Base-by-base conservation (phyloP, 768 basidiomycete genomes). In the Tephrocybe sp. region DNA sequence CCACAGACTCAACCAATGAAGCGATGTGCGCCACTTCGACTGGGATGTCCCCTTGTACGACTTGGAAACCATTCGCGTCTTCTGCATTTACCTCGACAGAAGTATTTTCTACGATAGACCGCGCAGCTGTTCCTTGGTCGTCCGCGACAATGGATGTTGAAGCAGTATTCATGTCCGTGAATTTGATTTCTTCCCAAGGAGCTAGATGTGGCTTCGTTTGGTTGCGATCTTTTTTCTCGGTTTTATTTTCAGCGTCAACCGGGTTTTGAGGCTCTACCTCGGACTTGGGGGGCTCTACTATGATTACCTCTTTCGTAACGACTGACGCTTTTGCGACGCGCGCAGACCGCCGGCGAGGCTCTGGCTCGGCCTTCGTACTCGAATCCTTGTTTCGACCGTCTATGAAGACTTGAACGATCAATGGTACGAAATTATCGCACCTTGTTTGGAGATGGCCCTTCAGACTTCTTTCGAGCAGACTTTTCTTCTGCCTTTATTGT, bases 291-390 rank as follows among this genome's bases (percentile, higher is more conserved):
- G 37, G 8, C 37, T 38, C 8, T 3, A 19, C 21, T 38, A 7
- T 21, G 18, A 19, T 5, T 6, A 16, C 37, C 12, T 5, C 42
- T 21, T 36, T 34, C 13, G 18, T 8, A 13, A 34, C 16, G 19
- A 16, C 13, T 2, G 24, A 15, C 23, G 22, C 42, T 29, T 44
- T 53, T 23, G 52, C 33, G 13, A 50, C 39, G 25, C 56, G 52
- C 7, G 49, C 37, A 29, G 56, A 53, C 15, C 56, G 55, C 1
- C 52, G 55, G 25, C 36, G 45, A 24, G 55, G 49, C 38, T 43
- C 16, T 4, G 44, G 19, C 33, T 47, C 25, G 19, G 7, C 16
- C 7, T 19, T 27, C 18, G 27, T 15, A 13, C 18, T 49, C 9
- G 33, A 4, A 15, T 40, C 33, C 40, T 47, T 44, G 42, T 24